Evolutionary conservation across 2,329 filamentous ascomycete species (phyloP).

Genomic region (Diaporthe nobilis): DNA sequence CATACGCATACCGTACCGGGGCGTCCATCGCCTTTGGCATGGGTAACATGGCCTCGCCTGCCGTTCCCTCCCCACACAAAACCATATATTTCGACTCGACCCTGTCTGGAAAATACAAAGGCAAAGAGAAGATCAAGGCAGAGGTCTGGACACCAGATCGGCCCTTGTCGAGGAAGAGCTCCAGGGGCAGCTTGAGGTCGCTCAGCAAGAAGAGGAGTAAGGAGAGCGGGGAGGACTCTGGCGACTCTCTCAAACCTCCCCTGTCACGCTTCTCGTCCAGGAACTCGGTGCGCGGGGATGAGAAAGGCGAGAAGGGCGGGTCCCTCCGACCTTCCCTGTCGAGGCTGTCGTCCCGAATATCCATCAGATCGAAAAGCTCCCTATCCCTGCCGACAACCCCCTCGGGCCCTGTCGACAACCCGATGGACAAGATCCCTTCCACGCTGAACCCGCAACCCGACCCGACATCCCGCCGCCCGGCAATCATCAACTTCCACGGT

Average conservation of each 20-base stretch:
- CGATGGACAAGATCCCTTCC: conserved; percentile 38
- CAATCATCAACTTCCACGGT: conserved; percentile 77
- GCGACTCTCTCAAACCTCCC: conserved; percentile 35
- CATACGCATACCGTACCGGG: conserved; percentile 60
- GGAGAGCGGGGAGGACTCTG: conserved; percentile 34
- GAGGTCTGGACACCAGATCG: conserved; percentile 60
- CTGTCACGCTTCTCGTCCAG: conserved; percentile 39
- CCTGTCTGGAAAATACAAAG: conserved; percentile 52
- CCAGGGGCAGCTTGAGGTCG: conserved; percentile 35
- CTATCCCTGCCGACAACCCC: conserved; percentile 35
- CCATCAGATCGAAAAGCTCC: conserved; percentile 30
- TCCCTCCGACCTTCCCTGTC: conserved; percentile 32
- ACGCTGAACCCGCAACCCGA: conserved; percentile 41
- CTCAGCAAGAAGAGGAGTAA: conserved; percentile 33
- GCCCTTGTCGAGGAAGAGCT: conserved; percentile 35
- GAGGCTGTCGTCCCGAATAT: conserved; percentile 36
- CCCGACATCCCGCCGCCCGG: conserved; percentile 56
- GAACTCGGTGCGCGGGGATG: conserved; percentile 36
- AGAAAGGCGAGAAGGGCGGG: conserved; percentile 23
- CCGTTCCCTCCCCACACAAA: conserved; percentile 55
- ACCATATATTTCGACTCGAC: conserved; percentile 61
- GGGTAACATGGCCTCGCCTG: conserved; percentile 57
- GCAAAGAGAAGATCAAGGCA: conserved; percentile 58
- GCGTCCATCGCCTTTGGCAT: conserved; percentile 60
- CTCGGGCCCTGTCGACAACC: conserved; percentile 27